phyloP scores from a whole-genome alignment of 371 early-diverging fungal genomes.

The Mortierella polycephala region DNA sequence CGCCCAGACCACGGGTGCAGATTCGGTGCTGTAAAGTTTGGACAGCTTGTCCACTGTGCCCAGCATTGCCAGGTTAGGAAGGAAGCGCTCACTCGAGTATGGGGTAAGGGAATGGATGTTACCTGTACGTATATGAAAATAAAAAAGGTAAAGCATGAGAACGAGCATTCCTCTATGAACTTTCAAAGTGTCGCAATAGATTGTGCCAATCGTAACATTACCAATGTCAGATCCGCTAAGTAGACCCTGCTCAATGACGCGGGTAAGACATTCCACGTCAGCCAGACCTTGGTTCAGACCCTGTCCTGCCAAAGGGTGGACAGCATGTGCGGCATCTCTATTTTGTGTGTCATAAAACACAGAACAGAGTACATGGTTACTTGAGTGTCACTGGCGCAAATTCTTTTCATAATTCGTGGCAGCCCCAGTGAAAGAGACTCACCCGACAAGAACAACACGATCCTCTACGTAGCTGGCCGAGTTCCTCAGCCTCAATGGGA shows the following conservation, averaged over 20 bases:
- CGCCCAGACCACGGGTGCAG: conserved; percentile 68
- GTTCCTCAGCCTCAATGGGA: conserved; percentile 88
- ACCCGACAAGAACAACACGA: conserved; percentile 92
- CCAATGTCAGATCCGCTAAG: conserved; percentile 87
- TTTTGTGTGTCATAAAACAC: neutral
- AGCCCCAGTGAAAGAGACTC: conserved; percentile 8
- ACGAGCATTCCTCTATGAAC: neutral
- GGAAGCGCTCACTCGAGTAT: conserved; percentile 84
- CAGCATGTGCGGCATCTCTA: conserved; percentile 96
- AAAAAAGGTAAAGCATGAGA: conserved; percentile 6
- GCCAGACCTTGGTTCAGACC: conserved; percentile 94
- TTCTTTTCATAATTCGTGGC: too few relatives aligned
- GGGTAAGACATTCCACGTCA: conserved; percentile 81
- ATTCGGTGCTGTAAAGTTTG: conserved; percentile 77
- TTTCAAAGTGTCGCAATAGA: conserved; percentile 2
- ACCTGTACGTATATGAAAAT: conserved; percentile 53
- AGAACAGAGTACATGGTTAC: too few relatives aligned
- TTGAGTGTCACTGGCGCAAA: too few relatives aligned
- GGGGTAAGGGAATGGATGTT: conserved; percentile 69
- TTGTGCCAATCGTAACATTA: conserved; percentile 11
- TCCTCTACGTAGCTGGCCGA: conserved; percentile 78
- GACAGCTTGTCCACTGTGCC: conserved; percentile 85
- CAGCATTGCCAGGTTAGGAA: conserved; percentile 86
- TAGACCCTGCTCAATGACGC: conserved; percentile 71
- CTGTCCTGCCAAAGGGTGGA: conserved; percentile 97